phyloP scores from a whole-genome alignment of 768 basidiomycete species.

The Lactarius sp. region DNA sequence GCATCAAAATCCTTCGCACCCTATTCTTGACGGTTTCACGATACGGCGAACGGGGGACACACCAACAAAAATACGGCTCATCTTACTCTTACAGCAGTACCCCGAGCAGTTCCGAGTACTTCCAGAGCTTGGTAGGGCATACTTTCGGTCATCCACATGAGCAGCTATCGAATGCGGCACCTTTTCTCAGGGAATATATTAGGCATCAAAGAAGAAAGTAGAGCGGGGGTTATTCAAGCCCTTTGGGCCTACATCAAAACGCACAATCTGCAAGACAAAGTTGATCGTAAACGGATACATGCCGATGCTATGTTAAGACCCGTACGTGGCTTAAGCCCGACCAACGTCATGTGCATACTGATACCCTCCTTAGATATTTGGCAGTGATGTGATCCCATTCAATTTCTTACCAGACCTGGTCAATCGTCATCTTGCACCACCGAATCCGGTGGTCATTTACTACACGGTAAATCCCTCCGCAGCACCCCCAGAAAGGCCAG shows the following conservation, averaged over 20 bases:
- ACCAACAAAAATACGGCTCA: conserved; percentile 70
- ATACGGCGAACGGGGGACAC: conserved; percentile 76
- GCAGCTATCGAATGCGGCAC: neutral
- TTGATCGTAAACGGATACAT: conserved; percentile 64
- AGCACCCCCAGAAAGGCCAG: conserved; percentile 53
- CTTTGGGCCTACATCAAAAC: conserved; percentile 93
- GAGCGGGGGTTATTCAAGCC: conserved; percentile 72
- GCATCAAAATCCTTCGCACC: conserved; percentile 52
- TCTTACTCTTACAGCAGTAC: conserved; percentile 81
- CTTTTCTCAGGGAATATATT: conserved; percentile 51
- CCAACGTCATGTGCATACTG: conserved; percentile 5
- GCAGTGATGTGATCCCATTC: conserved; percentile 64
- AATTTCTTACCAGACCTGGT: conserved; percentile 80
- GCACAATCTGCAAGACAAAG: conserved; percentile 77
- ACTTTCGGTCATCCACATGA: neutral
- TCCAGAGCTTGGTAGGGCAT: conserved; percentile 58
- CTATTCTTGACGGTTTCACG: conserved; percentile 81
- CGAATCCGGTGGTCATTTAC: conserved; percentile 77
- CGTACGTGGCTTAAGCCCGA: conserved; percentile 36
- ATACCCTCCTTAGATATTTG: conserved; percentile 52
- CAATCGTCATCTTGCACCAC: conserved; percentile 69
- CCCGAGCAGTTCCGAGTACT: conserved; percentile 83
- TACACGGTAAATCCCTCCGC: conserved; percentile 64
- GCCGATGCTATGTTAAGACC: conserved; percentile 63
- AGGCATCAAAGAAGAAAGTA: conserved; percentile 79